A percentile compares a stretch with the other conserved stretches of the same genome.
Conservation (phyloP, 331 rosid species). For the Rosa hybrid region DNA sequence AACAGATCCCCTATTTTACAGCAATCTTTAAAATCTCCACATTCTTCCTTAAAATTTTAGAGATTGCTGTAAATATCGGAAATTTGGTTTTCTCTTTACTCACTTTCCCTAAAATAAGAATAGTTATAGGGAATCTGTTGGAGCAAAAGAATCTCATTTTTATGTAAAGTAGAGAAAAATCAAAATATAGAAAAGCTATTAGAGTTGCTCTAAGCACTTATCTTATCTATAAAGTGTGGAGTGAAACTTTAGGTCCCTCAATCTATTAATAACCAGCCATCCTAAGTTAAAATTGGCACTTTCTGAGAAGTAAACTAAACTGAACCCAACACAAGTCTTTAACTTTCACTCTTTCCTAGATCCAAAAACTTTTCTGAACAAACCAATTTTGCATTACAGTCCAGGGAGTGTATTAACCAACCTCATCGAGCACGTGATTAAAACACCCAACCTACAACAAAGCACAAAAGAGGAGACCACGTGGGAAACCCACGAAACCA, state of each 20-base stretch:
- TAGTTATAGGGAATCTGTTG: too few species aligned
- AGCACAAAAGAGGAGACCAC: neutral
- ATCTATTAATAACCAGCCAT: neutral
- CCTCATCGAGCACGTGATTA: neutral
- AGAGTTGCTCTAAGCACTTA: neutral
- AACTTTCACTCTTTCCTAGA: neutral
- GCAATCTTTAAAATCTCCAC: too few species aligned
- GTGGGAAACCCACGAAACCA: neutral
- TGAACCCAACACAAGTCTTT: too few species aligned
- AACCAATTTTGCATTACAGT: slow-evolving; percentile 1
- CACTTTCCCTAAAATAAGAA: too few species aligned
- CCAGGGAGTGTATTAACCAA: neutral
- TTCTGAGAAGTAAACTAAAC: too few species aligned
- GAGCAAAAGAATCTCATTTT: too few species aligned
- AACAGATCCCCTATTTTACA: too few species aligned
- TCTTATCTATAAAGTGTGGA: neutral
- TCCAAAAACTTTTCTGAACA: neutral
- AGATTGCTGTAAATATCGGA: too few species aligned
- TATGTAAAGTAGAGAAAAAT: too few species aligned
- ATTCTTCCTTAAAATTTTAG: too few species aligned
- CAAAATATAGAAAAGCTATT: too few species aligned
- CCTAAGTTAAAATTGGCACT: neutral
- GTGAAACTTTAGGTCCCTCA: neutral
- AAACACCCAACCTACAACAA: slow-evolving; percentile 1
- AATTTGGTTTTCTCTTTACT: too few species aligned